Evolutionary conservation across 495 filamentous ascomycete genomes (phyloP), one percentile per base, ranked within the genome.

Genomic region (Lophiostoma macrostomum): DNA sequence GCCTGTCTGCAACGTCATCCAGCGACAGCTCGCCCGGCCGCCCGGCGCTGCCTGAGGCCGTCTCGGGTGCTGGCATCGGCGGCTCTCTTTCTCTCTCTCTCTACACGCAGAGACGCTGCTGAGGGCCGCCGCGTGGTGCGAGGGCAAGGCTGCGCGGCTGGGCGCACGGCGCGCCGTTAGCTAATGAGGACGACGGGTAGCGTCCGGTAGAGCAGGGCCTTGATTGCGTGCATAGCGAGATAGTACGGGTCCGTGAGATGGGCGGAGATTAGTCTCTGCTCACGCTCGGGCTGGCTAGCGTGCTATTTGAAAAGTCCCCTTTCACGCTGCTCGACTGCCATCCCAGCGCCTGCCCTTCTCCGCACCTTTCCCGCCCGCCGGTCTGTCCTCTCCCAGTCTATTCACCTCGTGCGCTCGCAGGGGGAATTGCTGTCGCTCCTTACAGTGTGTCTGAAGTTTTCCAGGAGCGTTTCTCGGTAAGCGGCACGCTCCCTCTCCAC

Each of bases 251-350:
- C 45, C 51, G 58, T 56, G 38, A 54, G n/a, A n/a, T n/a, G n/a
- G 36, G 57, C 51, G 58, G 52, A 61, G 40, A 56, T 61, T 56
- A 55, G 43, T 43, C 50, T 60, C 56, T 60, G 50, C 49, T 53
- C 50, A 42, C 30, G 44, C 50, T 60, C 39, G 50, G 50, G 37
- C 13, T 22, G 22, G 22, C 40, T 50, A 56, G 50, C 50, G 50
- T 46, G 30, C 3, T 46, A 36, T 54, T 38, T 27, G 31, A 48
- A 30, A 2, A 11, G 45, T 41, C 50, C 50, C 50, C 46, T 54
- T 54, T 28, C 22, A 48, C n/a, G 29, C 40, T 28, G 24, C 43
- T 32, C 43, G 25, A 32, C 53, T 46, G 5, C 27, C 18, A 31
- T 36, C 37, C 28, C 53, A 25, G 42, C 29, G 19, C 42, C 52